Evolutionary conservation across 2,329 filamentous ascomycete genomes (phyloP).

Genomic region (Aphanocladium album): DNA sequence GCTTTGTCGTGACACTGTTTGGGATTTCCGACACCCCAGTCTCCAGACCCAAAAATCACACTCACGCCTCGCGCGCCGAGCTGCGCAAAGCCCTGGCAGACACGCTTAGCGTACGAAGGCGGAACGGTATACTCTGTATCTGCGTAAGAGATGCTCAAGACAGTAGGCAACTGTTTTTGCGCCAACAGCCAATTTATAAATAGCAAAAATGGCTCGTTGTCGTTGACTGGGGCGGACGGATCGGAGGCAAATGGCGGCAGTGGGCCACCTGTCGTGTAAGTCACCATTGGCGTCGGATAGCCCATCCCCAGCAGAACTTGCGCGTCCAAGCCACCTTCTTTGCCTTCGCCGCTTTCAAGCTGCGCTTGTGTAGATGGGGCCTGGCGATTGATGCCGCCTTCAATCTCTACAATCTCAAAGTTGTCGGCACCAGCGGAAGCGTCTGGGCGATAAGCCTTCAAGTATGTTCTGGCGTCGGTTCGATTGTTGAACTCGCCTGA

Average conservation of each 20-base stretch:
- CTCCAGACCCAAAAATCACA: constrained; percentile 6
- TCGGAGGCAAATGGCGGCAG: neutral
- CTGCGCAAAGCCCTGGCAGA: constrained; percentile 9
- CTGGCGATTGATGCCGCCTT: neutral
- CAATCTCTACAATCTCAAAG: neutral
- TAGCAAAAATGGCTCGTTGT: constrained; percentile 8
- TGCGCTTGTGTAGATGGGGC: neutral
- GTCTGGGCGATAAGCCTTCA: constrained; percentile 1
- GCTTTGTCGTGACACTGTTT: neutral
- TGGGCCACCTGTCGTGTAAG: neutral
- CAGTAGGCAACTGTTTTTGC: neutral
- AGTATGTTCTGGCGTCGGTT: neutral
- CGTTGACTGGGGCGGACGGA: neutral
- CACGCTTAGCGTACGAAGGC: constrained; percentile 5
- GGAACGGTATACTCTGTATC: constrained; percentile 10
- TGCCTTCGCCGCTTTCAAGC: neutral
- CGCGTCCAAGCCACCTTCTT: constrained; percentile 6
- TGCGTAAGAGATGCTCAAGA: constrained; percentile 10
- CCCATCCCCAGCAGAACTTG: neutral
- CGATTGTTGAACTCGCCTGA: constrained; percentile 9
- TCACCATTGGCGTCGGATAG: neutral
- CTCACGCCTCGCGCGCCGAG: constrained; percentile 10
- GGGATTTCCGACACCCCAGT: constrained; percentile 8
- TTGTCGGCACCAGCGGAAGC: neutral
- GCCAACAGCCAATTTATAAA: constrained; percentile 7